Percentiles rank a stretch among this genome's conserved stretches.
These are phyloP conservation scores for Naganishia onofrii DNA, from an alignment of 768 basidiomycete genomes.

Conservation along the genomic window DNA sequence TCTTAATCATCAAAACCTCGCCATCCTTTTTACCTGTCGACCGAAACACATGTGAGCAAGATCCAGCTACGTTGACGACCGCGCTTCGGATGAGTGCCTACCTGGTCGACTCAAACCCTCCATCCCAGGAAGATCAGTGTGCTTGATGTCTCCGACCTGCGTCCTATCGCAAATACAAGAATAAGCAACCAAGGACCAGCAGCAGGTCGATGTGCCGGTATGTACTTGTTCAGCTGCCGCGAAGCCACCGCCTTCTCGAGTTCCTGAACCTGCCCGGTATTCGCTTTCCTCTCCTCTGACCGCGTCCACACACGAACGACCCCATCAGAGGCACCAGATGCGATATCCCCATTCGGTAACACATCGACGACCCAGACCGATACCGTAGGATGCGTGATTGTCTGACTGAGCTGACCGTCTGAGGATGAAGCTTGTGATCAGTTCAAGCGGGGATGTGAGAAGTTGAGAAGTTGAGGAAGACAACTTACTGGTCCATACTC, in stretches of 20 bases:
- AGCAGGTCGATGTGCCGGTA: too few species aligned
- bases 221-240: constrained; percentile 69
- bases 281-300: constrained; percentile 67
- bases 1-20: constrained; percentile 86
- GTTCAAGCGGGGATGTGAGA: constrained; percentile 9
- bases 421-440: constrained; percentile 19
- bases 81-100: constrained; percentile 52
- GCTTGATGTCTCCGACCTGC: constrained; percentile 89
- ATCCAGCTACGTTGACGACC: not conserved
- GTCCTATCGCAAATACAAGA: too few species aligned
- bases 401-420: constrained; percentile 87
- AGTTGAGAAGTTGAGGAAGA: too few species aligned
- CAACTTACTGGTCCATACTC: constrained; percentile 79
- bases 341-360: constrained; percentile 86
- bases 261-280: constrained; percentile 62
- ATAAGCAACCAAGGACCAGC: too few species aligned
- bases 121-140: constrained; percentile 78
- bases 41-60: not conserved
- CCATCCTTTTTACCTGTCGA: constrained; percentile 80
- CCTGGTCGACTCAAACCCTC: constrained; percentile 75
- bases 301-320: constrained; percentile 78
- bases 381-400: constrained; percentile 86
- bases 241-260: constrained; percentile 60
- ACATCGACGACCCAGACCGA: constrained; percentile 94
- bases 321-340: constrained; percentile 85